Base-by-base conservation (phyloP, 495 filamentous ascomycete species). In the Hyphodiscus hymeniophilus region DNA sequence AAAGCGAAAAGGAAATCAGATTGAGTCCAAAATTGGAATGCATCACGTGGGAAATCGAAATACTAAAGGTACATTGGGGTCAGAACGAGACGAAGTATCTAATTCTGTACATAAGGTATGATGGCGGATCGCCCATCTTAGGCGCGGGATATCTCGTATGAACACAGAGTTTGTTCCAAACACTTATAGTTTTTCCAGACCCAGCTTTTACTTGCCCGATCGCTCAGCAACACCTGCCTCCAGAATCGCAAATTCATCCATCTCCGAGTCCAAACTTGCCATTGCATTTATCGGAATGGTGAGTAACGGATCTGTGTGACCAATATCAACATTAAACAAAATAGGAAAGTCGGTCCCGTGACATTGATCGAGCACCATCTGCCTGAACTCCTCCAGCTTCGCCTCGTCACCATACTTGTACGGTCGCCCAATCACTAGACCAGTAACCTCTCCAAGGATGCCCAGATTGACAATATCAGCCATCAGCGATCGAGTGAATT, bases 401-500 rank as follows among this genome's bases (percentile, higher is more conserved):
- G 4, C 5, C 26, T 28, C 26, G 20, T 55, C 51, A 15, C 60
- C 39, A 39, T 63, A 63, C 0, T 52, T 48, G 36, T 48, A 62
- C 12, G 61, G 54, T 22, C 62, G 56, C 3, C 65, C 65, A 11
- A 68, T 48, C 10, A 68, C 59, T 34, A 68, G 41, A 3, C 65
- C 65, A 0, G 50, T 50, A 4, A 50, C 56, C 6, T 55, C 52
- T 18, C 66, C 60, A 20, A 64, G 63, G 0, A 63, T 48, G 10
- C 65, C 65, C 15, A 56, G 45, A 7, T 62, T 61, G 6, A 63
- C 57, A 1, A 66, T 48, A 47, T 68, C 65, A 8, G 54, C 62
- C 30, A 68, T 52, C 2, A 42, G 51, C 0, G 54, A 52, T 30
- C 45, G 51, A 13, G 63, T 48, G 12, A 53, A 46, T 7, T 39